These are phyloP conservation scores for Acacia concinna DNA, from an alignment of 331 rosid species.

Conservation along the genomic window DNA sequence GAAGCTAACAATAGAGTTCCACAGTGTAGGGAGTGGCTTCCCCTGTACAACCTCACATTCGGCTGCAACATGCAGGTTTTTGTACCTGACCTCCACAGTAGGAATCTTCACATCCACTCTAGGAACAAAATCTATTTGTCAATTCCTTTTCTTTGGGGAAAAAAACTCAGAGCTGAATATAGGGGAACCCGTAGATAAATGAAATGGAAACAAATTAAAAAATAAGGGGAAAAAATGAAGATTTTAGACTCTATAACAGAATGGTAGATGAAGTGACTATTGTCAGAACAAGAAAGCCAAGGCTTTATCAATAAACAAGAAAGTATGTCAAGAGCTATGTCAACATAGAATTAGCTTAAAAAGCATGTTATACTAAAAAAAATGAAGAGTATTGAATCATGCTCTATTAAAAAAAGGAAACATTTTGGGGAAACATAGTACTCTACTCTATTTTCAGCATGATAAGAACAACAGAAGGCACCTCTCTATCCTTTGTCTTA, in stretches of 20 bases:
- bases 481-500: constrained; percentile 72
- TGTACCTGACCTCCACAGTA: constrained; percentile 73
- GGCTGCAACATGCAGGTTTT: constrained; percentile 64
- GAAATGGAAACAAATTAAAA: background rate
- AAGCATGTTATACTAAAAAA: background rate
- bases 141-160: constrained; percentile 9
- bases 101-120: constrained; percentile 77
- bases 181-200: background rate
- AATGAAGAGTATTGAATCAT: constrained; percentile 9
- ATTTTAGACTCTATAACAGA: background rate
- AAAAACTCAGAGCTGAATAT: background rate
- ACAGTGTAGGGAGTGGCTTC: constrained; percentile 61
- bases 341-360: constrained; percentile 17
- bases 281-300: constrained; percentile 3
- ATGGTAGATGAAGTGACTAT: background rate
- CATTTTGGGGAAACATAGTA: background rate
- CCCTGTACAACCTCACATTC: constrained; percentile 62
- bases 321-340: constrained; percentile 10
- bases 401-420: background rate
- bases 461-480: constrained; percentile 26
- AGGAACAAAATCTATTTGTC: constrained; percentile 29
- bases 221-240: background rate
- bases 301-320: constrained; percentile 22
- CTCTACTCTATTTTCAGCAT: constrained; percentile 18
- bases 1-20: constrained; percentile 49